Conservation (phyloP, 148 eudicot species). For the Camellia lanceoleosa region DNA sequence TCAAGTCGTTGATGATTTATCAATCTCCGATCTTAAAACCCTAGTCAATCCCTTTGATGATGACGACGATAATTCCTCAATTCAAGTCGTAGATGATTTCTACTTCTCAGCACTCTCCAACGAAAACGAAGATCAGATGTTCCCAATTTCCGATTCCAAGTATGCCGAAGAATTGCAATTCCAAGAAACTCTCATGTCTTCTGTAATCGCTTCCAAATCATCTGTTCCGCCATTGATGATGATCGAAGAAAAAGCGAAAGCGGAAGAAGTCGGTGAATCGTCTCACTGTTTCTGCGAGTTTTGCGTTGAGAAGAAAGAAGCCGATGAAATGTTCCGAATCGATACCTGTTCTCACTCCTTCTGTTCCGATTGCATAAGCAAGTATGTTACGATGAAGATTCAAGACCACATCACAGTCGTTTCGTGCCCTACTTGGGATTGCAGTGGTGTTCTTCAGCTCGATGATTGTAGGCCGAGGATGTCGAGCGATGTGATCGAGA, state of each 20-base stretch:
- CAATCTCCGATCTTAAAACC: too few species aligned
- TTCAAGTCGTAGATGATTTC: constrained; percentile 8
- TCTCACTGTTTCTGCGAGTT: constrained; percentile 39
- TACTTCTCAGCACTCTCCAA: constrained; percentile 19
- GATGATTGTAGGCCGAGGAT: constrained; percentile 26
- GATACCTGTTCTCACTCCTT: constrained; percentile 39
- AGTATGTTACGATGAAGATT: constrained; percentile 36
- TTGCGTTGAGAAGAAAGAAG: constrained; percentile 51
- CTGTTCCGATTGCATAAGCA: constrained; percentile 43
- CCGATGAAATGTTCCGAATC: constrained; percentile 31
- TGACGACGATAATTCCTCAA: too few species aligned
- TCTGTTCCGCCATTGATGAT: too few species aligned
- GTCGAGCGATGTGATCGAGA: constrained; percentile 28
- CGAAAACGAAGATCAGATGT: constrained; percentile 7
- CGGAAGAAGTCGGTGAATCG: constrained; percentile 12
- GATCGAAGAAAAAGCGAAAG: too few species aligned
- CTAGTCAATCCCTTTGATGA: too few species aligned
- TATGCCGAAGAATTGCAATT: constrained; percentile 22
- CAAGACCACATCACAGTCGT: constrained; percentile 19
- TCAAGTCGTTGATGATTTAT: too few species aligned
- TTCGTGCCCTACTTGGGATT: constrained; percentile 35
- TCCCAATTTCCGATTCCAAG: constrained; percentile 15
- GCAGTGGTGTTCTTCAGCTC: constrained; percentile 24
- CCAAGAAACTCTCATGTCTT: constrained; percentile 19
- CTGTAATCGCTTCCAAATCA: background rate